phyloP scores from a whole-genome alignment of 2,329 filamentous ascomycete species.

The Trichoderma polysporum region DNA sequence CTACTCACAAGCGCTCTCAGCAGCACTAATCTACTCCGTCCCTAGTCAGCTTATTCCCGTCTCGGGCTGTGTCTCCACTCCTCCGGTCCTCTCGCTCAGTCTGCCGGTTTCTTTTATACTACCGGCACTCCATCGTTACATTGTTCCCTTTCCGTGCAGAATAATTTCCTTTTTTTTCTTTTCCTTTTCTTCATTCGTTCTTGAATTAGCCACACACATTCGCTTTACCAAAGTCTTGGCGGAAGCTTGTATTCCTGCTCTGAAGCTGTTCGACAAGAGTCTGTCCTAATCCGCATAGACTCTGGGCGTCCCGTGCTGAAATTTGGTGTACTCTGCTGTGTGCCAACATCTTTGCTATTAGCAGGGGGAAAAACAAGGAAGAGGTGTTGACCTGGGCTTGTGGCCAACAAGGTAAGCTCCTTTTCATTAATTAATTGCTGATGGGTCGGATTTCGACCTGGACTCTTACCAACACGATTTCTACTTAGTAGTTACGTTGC shows the following conservation, averaged over 20 bases:
- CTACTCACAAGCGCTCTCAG: constrained; percentile 10
- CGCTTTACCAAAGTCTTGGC: neutral
- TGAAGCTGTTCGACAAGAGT: neutral
- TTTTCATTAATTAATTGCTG: neutral
- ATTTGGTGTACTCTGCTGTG: neutral
- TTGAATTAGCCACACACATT: neutral
- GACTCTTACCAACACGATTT: neutral
- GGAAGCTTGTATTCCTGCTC: neutral
- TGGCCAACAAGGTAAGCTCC: neutral
- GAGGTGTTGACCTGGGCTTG: neutral
- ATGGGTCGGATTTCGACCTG: neutral
- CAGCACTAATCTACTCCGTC: constrained; percentile 18
- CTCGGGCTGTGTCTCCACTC: constrained; percentile 21
- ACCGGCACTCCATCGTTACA: constrained; percentile 19
- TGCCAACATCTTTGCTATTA: neutral
- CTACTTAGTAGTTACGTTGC: neutral
- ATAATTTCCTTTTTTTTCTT: constrained; percentile 13
- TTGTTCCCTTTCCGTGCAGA: constrained; percentile 9
- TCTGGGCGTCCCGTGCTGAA: neutral
- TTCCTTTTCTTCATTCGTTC: neutral
- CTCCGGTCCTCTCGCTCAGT: constrained; percentile 16
- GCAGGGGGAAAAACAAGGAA: neutral
- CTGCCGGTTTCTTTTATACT: constrained; percentile 20
- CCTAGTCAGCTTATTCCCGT: constrained; percentile 26
- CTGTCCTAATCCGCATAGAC: neutral